These are phyloP conservation scores for Capsella bursapastoris DNA, from an alignment of 345 rosid genomes.

Conservation along the genomic window DNA sequence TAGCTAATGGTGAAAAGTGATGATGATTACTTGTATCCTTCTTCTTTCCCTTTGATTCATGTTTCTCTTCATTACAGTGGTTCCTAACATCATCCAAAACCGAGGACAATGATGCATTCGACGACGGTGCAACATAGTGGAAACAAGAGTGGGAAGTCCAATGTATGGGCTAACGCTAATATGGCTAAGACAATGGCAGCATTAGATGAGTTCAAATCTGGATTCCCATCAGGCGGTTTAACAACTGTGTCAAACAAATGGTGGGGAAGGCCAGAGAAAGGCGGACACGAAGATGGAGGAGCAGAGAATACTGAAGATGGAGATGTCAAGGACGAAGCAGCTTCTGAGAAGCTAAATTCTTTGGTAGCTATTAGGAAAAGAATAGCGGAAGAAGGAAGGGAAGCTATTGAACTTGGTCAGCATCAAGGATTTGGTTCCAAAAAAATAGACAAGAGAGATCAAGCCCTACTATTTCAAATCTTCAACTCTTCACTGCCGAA, in stretches of 20 bases:
- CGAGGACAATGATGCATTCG: conserved; percentile 17
- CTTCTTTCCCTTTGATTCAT: not conserved
- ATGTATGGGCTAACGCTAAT: conserved; percentile 32
- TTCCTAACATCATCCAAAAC: not conserved
- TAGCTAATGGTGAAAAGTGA: not conserved
- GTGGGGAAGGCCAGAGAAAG: conserved; percentile 62
- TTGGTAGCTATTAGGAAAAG: conserved; percentile 56
- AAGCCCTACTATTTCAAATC: conserved; percentile 50
- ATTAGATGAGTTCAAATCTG: conserved; percentile 70
- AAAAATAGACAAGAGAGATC: conserved; percentile 51
- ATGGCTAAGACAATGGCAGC: conserved; percentile 48
- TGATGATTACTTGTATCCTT: not conserved
- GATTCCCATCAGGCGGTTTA: conserved; percentile 75
- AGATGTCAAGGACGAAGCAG: conserved; percentile 26
- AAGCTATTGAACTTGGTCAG: conserved; percentile 55
- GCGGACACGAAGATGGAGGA: conserved; percentile 26
- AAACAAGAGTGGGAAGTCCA: conserved; percentile 34
- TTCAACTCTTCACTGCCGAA: conserved; percentile 60
- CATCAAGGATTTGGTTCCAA: conserved; percentile 45
- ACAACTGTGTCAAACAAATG: conserved; percentile 58
- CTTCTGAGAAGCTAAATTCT: conserved; percentile 41
- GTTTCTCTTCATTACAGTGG: conserved; percentile 28
- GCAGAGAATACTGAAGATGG: conserved; percentile 35
- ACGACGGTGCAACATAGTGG: conserved; percentile 36
- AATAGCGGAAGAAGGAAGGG: conserved; percentile 55